Evolutionary conservation across 768 basidiomycete species (phyloP), one percentile per base, ranked within the genome.

Genomic region (Pleurotus sapidus): DNA sequence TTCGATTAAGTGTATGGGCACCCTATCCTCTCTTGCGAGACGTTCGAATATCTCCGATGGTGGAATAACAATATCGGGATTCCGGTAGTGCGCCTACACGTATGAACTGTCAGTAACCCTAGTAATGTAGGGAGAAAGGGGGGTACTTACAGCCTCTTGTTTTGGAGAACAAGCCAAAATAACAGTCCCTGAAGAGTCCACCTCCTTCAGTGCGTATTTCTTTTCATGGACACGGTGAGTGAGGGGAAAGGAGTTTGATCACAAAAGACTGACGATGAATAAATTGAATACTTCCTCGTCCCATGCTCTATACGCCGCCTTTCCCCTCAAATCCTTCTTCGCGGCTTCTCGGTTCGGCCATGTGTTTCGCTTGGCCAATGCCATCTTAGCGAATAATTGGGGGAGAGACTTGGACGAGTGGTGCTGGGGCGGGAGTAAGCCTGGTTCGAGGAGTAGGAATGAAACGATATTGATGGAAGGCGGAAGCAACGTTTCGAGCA

Each of bases 401-500:
- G 40, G 34, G 4, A 65, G 48, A 1, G 48, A 57, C 23, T 55
- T 49, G 3, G 63, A 58, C 1, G 60, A 23, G 3, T 23, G 58
- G 24, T 47, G 42, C 25, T 56, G 59, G 5, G 55, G 25, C 1
- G 62, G 62, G 2, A 65, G 56, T 43, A 65, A 59, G 3, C 62
- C 62, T 12, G 60, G 60, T 20, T 65, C 64, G 60, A 65, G 49
- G 34, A 65, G 56, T 12, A 65, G 23, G 11, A 65, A 30, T 1
- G 57, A 57, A 2, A 56, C 34, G 49, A 65, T 61, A 7, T 14
- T 8, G 18, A 65, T 24, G 2, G 40, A 6, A 2, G 62, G 60
- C 27, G 27, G 27, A 4, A 27, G 27, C 4, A 27, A 4, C 27
- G 39, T 55, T 54, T 57, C 60, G 5, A 65, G 56, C 18, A 65